Conservation (phyloP, 1,284 basidiomycete species). For the Microbotryum intermedium region DNA sequence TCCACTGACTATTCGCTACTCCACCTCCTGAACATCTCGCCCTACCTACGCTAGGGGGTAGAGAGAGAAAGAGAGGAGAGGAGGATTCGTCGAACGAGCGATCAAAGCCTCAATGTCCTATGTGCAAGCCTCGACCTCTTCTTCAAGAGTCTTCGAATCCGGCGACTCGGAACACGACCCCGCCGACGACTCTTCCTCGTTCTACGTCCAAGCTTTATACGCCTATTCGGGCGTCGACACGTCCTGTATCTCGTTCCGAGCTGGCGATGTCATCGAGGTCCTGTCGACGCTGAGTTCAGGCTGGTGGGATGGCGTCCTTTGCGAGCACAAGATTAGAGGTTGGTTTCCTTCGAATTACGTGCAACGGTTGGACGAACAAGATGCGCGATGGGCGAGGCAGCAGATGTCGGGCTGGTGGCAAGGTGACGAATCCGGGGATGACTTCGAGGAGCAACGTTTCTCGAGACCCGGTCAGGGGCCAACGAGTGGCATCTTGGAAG, state of each 20-base stretch:
- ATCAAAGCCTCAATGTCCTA: too few relatives aligned
- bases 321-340: conserved; percentile 62
- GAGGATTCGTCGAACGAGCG: too few relatives aligned
- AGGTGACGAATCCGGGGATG: not conserved
- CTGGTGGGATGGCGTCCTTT: conserved; percentile 97
- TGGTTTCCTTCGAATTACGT: conserved; percentile 99
- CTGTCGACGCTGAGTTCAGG: conserved; percentile 82
- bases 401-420: conserved; percentile 15
- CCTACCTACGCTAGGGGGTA: too few relatives aligned
- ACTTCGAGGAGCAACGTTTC: not conserved
- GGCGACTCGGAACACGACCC: not conserved
- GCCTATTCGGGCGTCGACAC: conserved; percentile 66
- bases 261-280: conserved; percentile 88
- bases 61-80: too few relatives aligned
- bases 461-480: not conserved
- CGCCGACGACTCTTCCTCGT: not conserved
- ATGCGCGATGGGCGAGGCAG: conserved; percentile 13
- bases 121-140: too few relatives aligned
- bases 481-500: too few relatives aligned
- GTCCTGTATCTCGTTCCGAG: conserved; percentile 77
- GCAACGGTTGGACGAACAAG: conserved; percentile 34
- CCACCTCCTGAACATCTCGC: too few relatives aligned
- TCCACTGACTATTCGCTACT: too few relatives aligned
- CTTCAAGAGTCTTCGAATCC: too few relatives aligned
- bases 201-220: conserved; percentile 83